Evolutionary conservation across 495 filamentous ascomycete species (phyloP), one percentile per base, ranked within the genome.

Genomic region (Geoglossum glabrum): DNA sequence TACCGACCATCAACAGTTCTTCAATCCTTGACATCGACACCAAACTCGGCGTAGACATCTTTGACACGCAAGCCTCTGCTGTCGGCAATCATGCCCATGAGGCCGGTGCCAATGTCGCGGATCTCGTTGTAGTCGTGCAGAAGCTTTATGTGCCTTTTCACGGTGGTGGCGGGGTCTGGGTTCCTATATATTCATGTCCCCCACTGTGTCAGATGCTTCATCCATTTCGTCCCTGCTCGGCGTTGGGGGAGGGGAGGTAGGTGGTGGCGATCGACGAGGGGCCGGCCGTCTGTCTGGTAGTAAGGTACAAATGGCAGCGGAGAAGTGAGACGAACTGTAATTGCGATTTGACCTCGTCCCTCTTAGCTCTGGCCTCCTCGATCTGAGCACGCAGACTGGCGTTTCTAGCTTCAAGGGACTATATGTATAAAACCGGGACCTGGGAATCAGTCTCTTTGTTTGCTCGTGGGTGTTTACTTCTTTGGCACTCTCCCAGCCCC

Each of bases 81-180:
- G 40, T 90, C 86, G 2, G 85, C 85, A 64, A 90, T 76, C 52
- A 89, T 63, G 0, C 84, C 83, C 68, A 87, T 80, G 19, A 90
- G 64, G 0, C 84, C 83, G 65, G 82, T 81, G 0, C 77, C 85
- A 1, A 84, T 69, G 65, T 89, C 86, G 54, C 81, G 78, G 63
- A 88, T 80, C 60, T 87, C 86, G 66, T 90, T 90, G 72, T 89
- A 89, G 55, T 80, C 71, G 63, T 86, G 83, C 7, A 90, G 69
- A 0, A 82, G 72, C 58, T 70, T 71, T 61, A 87, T 87, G 67
- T 88, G 84, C 7, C 66, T 71, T 54, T 81, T 74, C 27, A 87
- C 78, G 9, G 75, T 72, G n/a, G 64, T 63, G 11, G 28, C 54
- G 21, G 54, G 3, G 6, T 56, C 54, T 27, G 54, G 54, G 28